Base-by-base conservation (phyloP, 176 grass and related monocot genomes). In the Carex parvula region DNA sequence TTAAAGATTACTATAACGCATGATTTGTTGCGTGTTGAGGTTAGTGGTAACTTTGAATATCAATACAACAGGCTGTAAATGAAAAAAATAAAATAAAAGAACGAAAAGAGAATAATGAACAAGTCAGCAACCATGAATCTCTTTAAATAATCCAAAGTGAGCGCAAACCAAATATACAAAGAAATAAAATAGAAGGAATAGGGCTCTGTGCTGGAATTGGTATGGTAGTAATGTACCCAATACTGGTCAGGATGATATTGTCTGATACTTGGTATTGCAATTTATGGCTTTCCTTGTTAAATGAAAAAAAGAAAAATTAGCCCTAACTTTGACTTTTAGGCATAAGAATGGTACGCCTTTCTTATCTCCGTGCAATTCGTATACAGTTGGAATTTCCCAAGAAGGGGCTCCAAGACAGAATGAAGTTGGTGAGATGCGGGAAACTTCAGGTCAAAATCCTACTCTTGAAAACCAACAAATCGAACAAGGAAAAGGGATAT, bases 331-430 rank as follows among this genome's bases (percentile, higher is more conserved):
- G 35, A 30, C 61, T 30, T 64, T 70, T 70, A 33, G 35, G 33
- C 37, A 70, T 70, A 70, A 61, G 59, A 37, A 22, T 14, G 6
- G 26, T 16, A 33, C 9, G 37, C 24, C 55, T 50, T 83, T 32
- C n/a, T 8, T 60, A 42, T 84, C 76, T 60, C 82, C 14, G 18
- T 33, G 14, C 12, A 24, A 55, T 77, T 56, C 8, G 13, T 30
- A 33, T 79, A 62, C 80, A 93, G 95, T 83, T 83, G 16, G 88
- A 83, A 87, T 89, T 64, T 82, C 75, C 55, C 91, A 86, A 85
- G 84, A 86, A 61, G 88, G 88, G 76, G 87, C 79, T 60, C 82
- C 86, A 79, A 84, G 79, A 83, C 84, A 82, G 71, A 87, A 82
- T 84, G 91, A 91, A 60, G 72, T 80, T 74, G 72, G 84, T 85